Base-by-base conservation (phyloP, 2,329 filamentous ascomycete genomes). In the Ophiostoma sp. region DNA sequence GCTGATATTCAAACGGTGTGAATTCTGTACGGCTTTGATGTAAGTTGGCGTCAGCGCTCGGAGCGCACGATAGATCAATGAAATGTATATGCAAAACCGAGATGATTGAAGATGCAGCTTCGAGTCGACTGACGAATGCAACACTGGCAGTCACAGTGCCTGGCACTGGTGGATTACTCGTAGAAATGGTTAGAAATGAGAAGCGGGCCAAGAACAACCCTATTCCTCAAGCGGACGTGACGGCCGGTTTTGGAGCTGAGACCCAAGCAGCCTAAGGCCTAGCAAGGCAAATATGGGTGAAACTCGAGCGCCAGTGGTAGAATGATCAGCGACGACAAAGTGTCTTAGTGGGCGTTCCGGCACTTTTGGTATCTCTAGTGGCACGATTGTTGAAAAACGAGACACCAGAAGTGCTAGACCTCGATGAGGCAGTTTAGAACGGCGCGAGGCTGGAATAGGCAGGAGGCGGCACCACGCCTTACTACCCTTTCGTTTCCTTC, bases 361-460 rank as follows among this genome's bases (percentile, higher is more conserved):
- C 52, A 58, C 52, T 58, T 58, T 58, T 36, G 52, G 52, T 60
- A 40, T 40, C 6, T 62, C 58, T 62, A 62, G 58, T 36, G 58
- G 58, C 14, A 8, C 36, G 41, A 7, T 42, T 41, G 58, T 41
- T 62, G 58, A 41, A 62, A 62, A 62, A 40, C 38, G 14, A 16
- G 27, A 62, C 14, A 12, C 6, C 49, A 18, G 16, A 36, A 8
- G 12, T 27, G 27, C 58, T 62, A 40, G 14, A 38, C 36, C 55
- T 18, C 38, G 27, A 40, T 41, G 36, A 40, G 58, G 38, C 11
- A 42, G 58, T 62, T 62, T 16, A 18, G n/a, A 40, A 62, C 14
- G 38, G 58, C 58, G 58, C 58, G 58, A 62, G 58, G 14, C 58
- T 62, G 8, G 14, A 40, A 62, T 40, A 62, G 58, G 58, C 58